Percentiles rank a stretch among this genome's conserved stretches.
phyloP scores from a whole-genome alignment of 1,284 basidiomycete genomes.

The Naganishia sp. region DNA sequence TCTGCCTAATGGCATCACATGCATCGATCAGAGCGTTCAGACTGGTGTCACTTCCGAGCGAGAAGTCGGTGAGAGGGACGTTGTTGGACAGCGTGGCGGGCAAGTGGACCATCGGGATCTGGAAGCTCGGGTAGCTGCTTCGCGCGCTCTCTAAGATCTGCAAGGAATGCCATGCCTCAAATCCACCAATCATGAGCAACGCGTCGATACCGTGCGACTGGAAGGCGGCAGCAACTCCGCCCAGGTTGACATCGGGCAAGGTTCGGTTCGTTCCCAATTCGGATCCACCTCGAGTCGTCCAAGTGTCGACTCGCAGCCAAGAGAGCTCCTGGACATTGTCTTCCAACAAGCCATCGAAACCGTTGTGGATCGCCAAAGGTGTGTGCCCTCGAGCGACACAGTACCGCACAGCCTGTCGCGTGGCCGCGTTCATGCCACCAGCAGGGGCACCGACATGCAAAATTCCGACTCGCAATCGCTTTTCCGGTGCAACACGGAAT shows the following conservation, averaged over 20 bases:
- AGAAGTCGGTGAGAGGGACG: constrained; percentile 94
- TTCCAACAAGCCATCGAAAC: constrained; percentile 89
- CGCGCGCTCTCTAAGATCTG: constrained; percentile 76
- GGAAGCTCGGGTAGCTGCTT: constrained; percentile 81
- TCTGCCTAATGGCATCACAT: constrained; percentile 97
- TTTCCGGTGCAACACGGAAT: constrained; percentile 63
- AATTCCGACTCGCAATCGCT: constrained; percentile 84
- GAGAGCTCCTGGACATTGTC: constrained; percentile 81
- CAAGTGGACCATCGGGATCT: constrained; percentile 88
- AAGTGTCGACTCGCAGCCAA: constrained; percentile 97
- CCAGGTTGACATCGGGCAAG: constrained; percentile 81
- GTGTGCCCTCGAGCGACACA: constrained; percentile 89
- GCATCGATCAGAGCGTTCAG: constrained; percentile 96
- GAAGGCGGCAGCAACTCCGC: constrained; percentile 82
- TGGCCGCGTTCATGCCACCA: constrained; percentile 98
- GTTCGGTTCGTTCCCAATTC: constrained; percentile 95
- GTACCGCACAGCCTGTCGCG: constrained; percentile 88
- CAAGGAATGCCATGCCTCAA: constrained; percentile 86
- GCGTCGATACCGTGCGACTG: constrained; percentile 81
- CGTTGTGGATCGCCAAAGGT: constrained; percentile 88
- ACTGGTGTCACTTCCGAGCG: constrained; percentile 90
- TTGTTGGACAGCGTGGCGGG: constrained; percentile 98
- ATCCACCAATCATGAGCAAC: constrained; percentile 89
- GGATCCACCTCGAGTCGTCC: constrained; percentile 95
- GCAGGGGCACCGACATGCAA: constrained; percentile 96